Evolutionary conservation across 169 alveolate genomes (phyloP).

Genomic region (Eimeria praecox): DNA sequence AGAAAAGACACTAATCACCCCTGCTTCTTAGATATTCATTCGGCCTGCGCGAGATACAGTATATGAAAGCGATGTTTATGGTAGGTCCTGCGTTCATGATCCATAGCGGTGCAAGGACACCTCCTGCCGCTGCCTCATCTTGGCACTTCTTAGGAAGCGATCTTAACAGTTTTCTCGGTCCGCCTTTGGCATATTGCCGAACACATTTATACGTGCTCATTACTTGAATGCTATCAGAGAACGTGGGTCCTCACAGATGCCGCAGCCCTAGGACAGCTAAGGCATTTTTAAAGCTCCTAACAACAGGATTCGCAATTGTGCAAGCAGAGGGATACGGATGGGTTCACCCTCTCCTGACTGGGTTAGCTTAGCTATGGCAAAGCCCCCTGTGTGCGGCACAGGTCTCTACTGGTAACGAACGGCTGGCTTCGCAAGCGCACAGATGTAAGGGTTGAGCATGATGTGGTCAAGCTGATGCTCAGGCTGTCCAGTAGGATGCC

Average conservation of each 20-base stretch:
- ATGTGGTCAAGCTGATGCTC: neutral
- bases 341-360: neutral
- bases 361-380: neutral
- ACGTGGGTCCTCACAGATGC: neutral
- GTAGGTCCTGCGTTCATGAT: neutral
- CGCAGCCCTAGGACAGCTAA: neutral
- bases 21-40: no score
- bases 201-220: neutral
- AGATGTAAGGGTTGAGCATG: neutral
- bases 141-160: neutral
- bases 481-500: neutral
- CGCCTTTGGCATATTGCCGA: neutral
- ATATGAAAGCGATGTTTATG: neutral
- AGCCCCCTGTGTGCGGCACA: neutral
- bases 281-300: neutral
- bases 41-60: neutral
- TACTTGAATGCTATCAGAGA: no score
- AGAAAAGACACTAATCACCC: neutral
- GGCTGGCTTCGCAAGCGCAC: neutral
- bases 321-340: neutral
- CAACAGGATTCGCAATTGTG: neutral
- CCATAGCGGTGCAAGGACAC: neutral
- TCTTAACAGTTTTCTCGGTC: neutral
- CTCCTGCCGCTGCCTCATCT: neutral
- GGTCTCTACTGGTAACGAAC: neutral